Evolutionary conservation across 163 green algal genomes (phyloP).

Genomic region (Chlamydomonas reinhardtii): DNA sequence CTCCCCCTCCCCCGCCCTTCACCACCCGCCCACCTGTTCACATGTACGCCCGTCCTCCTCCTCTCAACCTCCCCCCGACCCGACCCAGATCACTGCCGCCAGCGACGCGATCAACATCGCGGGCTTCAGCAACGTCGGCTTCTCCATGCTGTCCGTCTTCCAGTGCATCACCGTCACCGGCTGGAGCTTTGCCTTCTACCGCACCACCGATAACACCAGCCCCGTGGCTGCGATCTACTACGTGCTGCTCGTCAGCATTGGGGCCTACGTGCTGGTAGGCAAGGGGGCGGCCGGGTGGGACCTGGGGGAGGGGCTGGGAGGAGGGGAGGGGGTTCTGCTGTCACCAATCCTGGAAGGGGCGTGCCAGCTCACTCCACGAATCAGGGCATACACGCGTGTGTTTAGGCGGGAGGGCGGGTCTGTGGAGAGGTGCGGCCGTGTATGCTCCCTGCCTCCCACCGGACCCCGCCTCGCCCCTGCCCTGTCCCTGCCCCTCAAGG

Average conservation of each 20-base stretch:
- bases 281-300: not conserved
- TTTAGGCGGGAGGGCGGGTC: too few relatives aligned
- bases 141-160: constrained; percentile 76
- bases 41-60: too few relatives aligned
- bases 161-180: constrained; percentile 78
- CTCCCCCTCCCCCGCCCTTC: too few relatives aligned
- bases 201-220: constrained; percentile 69
- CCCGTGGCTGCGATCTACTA: constrained; percentile 73
- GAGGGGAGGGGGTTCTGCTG: too few relatives aligned
- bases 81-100: not conserved
- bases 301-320: not conserved
- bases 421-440: too few relatives aligned
- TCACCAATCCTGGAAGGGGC: too few relatives aligned
- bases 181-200: constrained; percentile 77
- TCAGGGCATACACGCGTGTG: too few relatives aligned
- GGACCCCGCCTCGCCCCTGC: too few relatives aligned
- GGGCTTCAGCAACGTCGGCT: constrained; percentile 78
- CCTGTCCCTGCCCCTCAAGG: too few relatives aligned
- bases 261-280: constrained; percentile 80
- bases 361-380: too few relatives aligned
- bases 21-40: not conserved
- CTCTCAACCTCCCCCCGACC: not conserved
- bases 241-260: constrained; percentile 76
- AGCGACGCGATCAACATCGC: constrained; percentile 55
- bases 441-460: not conserved